These are phyloP conservation scores for Wickerhamomyces hampshirensis DNA, from an alignment of 805 yeast species.

Conservation along the genomic window DNA sequence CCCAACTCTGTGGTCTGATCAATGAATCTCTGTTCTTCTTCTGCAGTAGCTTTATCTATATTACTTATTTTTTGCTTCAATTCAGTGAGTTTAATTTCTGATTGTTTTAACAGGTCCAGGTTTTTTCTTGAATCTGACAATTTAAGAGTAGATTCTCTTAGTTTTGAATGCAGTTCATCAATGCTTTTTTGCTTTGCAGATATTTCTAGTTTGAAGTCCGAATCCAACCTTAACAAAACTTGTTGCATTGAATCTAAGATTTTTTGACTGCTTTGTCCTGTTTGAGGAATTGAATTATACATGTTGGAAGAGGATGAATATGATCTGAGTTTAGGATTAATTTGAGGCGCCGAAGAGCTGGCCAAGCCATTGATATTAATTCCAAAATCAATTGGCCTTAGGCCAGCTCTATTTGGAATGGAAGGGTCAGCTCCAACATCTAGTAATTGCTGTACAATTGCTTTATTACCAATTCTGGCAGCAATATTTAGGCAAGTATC, in stretches of 20 bases:
- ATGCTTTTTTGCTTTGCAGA: conserved; percentile 47
- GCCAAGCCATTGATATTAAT: conserved; percentile 39
- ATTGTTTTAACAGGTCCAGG: conserved; percentile 47
- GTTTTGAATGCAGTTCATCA: conserved; percentile 46
- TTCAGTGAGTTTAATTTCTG: conserved; percentile 40
- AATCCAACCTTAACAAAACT: conserved; percentile 47
- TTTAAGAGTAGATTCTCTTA: conserved; percentile 51
- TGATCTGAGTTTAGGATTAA: background rate
- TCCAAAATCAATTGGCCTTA: conserved; percentile 85
- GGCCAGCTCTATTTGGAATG: conserved; percentile 78
- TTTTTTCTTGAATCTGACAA: conserved; percentile 44
- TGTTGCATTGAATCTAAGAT: conserved; percentile 47
- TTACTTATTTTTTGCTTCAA: conserved; percentile 52
- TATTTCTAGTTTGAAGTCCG: conserved; percentile 56
- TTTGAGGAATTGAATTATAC: conserved; percentile 1
- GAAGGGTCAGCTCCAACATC: conserved; percentile 85
- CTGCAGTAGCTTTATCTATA: conserved; percentile 56
- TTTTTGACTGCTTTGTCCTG: conserved; percentile 28
- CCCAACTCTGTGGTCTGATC: conserved; percentile 35
- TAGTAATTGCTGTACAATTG: conserved; percentile 72
- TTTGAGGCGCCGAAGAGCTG: background rate
- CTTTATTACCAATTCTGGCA: conserved; percentile 79
- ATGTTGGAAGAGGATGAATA: background rate
- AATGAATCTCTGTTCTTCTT: conserved; percentile 55
- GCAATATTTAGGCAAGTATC: conserved; percentile 94